A percentile compares a stretch with the other conserved stretches of the same genome.
Evolutionary conservation across 2,329 filamentous ascomycete species (phyloP).

Genomic region (Tolypocladium ovalisporum): DNA sequence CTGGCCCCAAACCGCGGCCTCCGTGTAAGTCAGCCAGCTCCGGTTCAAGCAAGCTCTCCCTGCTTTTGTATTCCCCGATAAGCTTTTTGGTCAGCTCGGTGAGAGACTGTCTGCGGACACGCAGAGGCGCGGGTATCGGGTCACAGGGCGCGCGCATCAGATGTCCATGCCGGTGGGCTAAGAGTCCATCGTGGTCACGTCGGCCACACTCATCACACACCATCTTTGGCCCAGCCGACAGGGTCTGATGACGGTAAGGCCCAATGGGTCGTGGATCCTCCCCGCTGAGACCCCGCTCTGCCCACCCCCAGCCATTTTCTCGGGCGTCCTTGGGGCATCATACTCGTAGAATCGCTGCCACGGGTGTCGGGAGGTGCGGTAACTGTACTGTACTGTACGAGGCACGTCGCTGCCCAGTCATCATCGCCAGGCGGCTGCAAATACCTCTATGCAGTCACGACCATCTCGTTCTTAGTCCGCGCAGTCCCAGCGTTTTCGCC

Average conservation of each 20-base stretch:
- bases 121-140: background rate
- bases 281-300: background rate
- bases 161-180: background rate
- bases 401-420: background rate
- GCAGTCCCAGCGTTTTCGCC: background rate
- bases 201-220: background rate
- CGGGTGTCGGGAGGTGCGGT: no score
- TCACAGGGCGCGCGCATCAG: background rate
- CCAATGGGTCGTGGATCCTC: background rate
- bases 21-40: background rate
- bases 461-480: background rate
- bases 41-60: background rate
- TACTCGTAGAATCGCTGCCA: no score
- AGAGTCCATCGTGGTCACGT: background rate
- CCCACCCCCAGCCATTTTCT: constrained; percentile 4
- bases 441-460: background rate
- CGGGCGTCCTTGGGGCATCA: no score
- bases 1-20: background rate
- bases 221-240: background rate
- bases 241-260: constrained; percentile 3
- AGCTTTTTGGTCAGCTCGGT: background rate
- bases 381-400: background rate
- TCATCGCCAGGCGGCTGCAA: background rate
- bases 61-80: background rate
- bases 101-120: background rate